Evolutionary conservation across 2,329 filamentous ascomycete species (phyloP), one percentile per base, ranked within the genome.

Genomic region (Beauveria brongniartii): DNA sequence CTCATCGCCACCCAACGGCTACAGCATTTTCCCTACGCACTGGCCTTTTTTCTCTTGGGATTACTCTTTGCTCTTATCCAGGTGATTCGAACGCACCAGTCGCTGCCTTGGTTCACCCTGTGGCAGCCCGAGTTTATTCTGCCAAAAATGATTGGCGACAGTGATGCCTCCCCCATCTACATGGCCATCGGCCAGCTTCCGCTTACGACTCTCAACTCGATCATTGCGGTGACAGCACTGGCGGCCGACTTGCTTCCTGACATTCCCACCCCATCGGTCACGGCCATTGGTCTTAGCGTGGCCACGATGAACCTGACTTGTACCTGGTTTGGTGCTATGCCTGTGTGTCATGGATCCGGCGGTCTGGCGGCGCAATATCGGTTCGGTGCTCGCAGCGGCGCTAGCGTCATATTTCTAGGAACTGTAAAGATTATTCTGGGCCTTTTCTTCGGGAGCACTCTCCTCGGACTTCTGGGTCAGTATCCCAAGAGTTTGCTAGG

Each of bases 321-420:
- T 18, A 92, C 90, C 68, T 96, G 91, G 90, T 95, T 96, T 68
- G 92, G 92, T 53, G 89, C 89, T 5, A 97, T 97, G 94, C 94
- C 93, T 3, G 86, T 94, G 4, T 97, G 94, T 70, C 94, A 97
- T 71, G 93, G 93, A 5, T 91, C 91, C 0, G 93, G 93, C 2
- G 93, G 93, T 0, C 78, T 97, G 0, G 94, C 94, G 5, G 94
- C 89, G 0, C 93, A 97, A 71, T 91, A 91, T 72, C 86, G 91
- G 5, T 97, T 97, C 67, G 93, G 93, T 0, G 92, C 93, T 5
- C 86, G 93, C 53, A 95, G 90, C 62, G 93, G 93, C 10, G 85
- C 91, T 0, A 92, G 88, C 67, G 82, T 97, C 63, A 84, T 97
- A 58, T 71, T 96, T 26, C 82, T 97, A 0, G 93, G 93, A 0